Evolutionary conservation across 1,139 yeast species (phyloP), one percentile per base, ranked within the genome.

Genomic region (Scheffersomyces lignicola): DNA sequence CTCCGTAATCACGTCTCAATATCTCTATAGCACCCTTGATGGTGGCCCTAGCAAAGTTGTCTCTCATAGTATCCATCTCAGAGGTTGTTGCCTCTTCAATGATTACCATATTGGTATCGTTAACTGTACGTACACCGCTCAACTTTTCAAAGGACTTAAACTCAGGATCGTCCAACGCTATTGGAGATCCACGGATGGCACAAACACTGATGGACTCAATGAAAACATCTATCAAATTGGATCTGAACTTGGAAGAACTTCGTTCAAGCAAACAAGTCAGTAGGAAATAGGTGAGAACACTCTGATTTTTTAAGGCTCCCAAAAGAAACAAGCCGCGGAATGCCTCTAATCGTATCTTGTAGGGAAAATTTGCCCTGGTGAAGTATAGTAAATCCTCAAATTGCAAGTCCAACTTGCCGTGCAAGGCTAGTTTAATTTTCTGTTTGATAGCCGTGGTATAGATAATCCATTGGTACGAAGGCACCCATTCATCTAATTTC

Each of bases 401-500:
- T 3, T 78, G 56, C 10, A 83, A 54, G 8, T 68, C 62, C 13
- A 77, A 62, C 10, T 80, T 61, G 0, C 89, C 89, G 20, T 68
- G 66, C 12, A 74, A 61, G 0, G 86, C 80, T 34, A 94, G 62
- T 24, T 70, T 58, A 31, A 85, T 69, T 47, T 80, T 84, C 52
- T 75, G 81, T 34, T 60, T 66, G 27, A 83, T 59, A 37, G 84
- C 81, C 7, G 77, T 69, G 15, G 65, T 69, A 1, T 89, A 76
- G 8, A 88, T 66, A 29, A 73, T 54, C 26, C 75, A 63, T 31
- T 83, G 83, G 45, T 75, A 79, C 0, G 95, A 81, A 0, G 96
- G 95, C 10, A 83, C 71, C 95, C 95, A 89, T 33, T 78, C 82
- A 50, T 92, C 97, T 60, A 94, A 69, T 44, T 90, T 79, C 44